Evolutionary conservation across 768 basidiomycete genomes (phyloP).

Genomic region (Fomitopsis serialis): DNA sequence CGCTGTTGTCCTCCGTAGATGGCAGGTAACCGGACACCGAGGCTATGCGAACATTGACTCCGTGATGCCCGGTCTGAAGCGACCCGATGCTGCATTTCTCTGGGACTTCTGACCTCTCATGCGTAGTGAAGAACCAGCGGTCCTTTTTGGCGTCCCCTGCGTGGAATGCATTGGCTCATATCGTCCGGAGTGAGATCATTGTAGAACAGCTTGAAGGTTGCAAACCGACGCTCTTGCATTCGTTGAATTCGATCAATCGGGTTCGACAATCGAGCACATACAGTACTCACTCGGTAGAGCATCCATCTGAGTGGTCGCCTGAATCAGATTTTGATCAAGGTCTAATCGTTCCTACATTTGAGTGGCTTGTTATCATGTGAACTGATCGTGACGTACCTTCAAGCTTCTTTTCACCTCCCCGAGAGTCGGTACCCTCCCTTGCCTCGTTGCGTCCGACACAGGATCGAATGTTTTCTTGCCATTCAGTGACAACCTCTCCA

Average conservation of each 20-base stretch:
- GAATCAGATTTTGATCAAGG: slow-evolving; percentile 73
- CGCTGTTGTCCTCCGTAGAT: slow-evolving; percentile 53
- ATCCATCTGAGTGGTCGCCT: slow-evolving; percentile 79
- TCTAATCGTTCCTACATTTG: slow-evolving; percentile 32
- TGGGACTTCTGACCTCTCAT: slow-evolving; percentile 63
- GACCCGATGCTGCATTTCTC: slow-evolving; percentile 67
- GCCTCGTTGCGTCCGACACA: slow-evolving; percentile 49
- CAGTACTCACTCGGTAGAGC: slow-evolving; percentile 60
- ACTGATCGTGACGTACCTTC: slow-evolving; percentile 37
- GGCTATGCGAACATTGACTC: slow-evolving; percentile 65
- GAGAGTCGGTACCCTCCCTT: slow-evolving; percentile 64
- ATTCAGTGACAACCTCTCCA: slow-evolving; percentile 45
- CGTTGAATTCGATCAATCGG: slow-evolving; percentile 1
- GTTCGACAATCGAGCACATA: not conserved
- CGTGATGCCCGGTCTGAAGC: slow-evolving; percentile 68
- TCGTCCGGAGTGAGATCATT: slow-evolving; percentile 72
- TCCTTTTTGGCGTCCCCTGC: slow-evolving; percentile 67
- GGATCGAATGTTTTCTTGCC: slow-evolving; percentile 42
- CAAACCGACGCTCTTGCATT: slow-evolving; percentile 64
- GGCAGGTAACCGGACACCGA: slow-evolving; percentile 76
- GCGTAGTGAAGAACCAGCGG: slow-evolving; percentile 80
- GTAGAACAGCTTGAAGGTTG: slow-evolving; percentile 88
- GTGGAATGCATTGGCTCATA: slow-evolving; percentile 84
- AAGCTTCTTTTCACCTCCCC: slow-evolving; percentile 79
- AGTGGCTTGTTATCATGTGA: not conserved